phyloP scores from a whole-genome alignment of 306 rosid species.

The Quercus wislizeni region DNA sequence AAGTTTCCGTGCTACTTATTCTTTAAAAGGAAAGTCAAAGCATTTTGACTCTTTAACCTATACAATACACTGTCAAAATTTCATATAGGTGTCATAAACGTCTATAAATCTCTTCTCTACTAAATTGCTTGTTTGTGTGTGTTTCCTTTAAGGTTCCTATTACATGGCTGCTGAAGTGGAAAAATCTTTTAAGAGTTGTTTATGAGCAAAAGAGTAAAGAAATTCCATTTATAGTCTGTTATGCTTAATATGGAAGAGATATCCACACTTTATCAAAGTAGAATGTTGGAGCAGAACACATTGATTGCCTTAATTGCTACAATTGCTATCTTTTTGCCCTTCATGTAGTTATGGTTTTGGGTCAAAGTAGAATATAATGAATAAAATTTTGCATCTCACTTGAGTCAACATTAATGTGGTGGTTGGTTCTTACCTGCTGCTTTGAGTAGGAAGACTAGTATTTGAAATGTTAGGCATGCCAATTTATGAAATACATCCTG shows the following conservation, averaged over 20 bases:
- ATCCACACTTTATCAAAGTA: background rate
- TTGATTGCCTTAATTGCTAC: background rate
- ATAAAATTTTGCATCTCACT: background rate
- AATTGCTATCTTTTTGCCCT: background rate
- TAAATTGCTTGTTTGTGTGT: background rate
- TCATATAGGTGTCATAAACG: background rate
- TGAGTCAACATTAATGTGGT: background rate
- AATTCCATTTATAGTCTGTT: background rate
- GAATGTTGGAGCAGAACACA: background rate
- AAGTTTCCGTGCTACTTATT: background rate
- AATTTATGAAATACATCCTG: background rate
- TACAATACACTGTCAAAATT: background rate
- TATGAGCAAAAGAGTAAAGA: background rate
- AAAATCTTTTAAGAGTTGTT: background rate
- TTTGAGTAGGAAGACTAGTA: background rate
- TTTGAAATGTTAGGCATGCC: background rate
- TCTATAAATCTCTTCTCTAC: background rate
- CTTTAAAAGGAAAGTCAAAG: background rate
- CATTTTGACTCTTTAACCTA: background rate
- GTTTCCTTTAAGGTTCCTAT: background rate
- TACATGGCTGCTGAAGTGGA: background rate
- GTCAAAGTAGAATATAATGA: background rate
- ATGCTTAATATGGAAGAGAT: background rate
- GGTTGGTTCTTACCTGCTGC: background rate
- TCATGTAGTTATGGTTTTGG: background rate